A percentile compares a stretch with the other conserved stretches of the same genome.
Evolutionary conservation across 164 flowering plant genomes (phyloP).

Genomic region (Vitis amurensis): DNA sequence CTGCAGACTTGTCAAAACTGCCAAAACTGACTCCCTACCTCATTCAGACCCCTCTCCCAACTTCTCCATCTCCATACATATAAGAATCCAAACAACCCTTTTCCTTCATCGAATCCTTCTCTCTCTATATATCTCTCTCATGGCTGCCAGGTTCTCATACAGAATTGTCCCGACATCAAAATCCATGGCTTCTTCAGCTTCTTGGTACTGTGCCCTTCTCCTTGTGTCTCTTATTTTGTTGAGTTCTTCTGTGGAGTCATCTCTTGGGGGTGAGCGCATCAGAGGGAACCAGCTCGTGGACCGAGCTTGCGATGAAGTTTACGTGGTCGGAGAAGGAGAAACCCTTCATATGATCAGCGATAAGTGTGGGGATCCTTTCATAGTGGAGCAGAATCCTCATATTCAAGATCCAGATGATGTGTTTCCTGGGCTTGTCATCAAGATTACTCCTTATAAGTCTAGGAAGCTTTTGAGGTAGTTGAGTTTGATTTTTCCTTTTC

Average conservation of each 20-base stretch:
- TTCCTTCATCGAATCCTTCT: not conserved
- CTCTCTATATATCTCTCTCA: not conserved
- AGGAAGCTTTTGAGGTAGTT: not conserved
- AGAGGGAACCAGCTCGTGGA: slow-evolving; percentile 8
- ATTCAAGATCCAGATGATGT: slow-evolving; percentile 32
- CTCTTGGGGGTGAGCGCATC: not conserved
- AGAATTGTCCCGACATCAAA: not conserved
- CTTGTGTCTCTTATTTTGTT: slow-evolving; percentile 11
- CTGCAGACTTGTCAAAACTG: slow-evolving; percentile 5
- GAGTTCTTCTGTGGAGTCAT: not conserved
- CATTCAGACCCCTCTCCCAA: not conserved
- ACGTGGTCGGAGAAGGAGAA: slow-evolving; percentile 31
- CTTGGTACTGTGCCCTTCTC: slow-evolving; percentile 17
- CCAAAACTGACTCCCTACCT: slow-evolving; percentile 10
- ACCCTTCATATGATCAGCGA: slow-evolving; percentile 29
- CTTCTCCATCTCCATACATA: not conserved
- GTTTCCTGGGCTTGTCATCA: slow-evolving; percentile 28
- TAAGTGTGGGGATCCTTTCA: slow-evolving; percentile 28
- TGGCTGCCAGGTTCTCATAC: slow-evolving; percentile 1
- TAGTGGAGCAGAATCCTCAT: slow-evolving; percentile 32
- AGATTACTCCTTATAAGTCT: slow-evolving; percentile 8
- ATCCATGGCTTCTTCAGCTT: slow-evolving; percentile 11
- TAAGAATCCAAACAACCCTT: not conserved
- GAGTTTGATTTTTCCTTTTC: too few species aligned
- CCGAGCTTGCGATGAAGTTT: slow-evolving; percentile 24